phyloP scores from a whole-genome alignment of 1,139 yeast genomes.

The Yamadazyma buinensis region DNA sequence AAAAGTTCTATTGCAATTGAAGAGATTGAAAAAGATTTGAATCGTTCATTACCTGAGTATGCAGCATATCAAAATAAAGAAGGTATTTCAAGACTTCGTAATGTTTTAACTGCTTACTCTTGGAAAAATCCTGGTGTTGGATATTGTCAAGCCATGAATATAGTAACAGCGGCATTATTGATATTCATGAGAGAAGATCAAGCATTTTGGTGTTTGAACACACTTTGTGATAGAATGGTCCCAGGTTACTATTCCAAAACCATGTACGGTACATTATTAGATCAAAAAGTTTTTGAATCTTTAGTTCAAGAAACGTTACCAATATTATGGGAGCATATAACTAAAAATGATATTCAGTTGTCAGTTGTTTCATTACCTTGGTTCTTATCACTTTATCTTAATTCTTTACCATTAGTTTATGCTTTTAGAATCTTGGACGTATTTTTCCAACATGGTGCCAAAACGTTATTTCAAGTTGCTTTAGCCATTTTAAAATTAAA shows the following conservation, averaged over 20 bases:
- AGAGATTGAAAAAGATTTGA: conserved; percentile 94
- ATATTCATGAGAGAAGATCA: conserved; percentile 97
- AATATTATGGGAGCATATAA: conserved; percentile 77
- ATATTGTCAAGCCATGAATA: conserved; percentile 98
- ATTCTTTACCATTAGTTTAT: conserved; percentile 90
- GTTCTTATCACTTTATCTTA: conserved; percentile 87
- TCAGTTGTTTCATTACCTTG: conserved; percentile 94
- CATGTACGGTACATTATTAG: conserved; percentile 94
- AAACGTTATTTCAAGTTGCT: conserved; percentile 88
- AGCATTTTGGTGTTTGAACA: conserved; percentile 88
- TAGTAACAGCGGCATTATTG: conserved; percentile 88
- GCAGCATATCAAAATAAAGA: conserved; percentile 86
- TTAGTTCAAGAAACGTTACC: conserved; percentile 91
- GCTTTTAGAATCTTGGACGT: conserved; percentile 92
- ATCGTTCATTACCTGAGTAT: conserved; percentile 92
- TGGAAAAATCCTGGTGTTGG: conserved; percentile 98
- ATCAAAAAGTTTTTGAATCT: conserved; percentile 90
- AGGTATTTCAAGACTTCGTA: conserved; percentile 78
- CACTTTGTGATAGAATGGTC: conserved; percentile 78
- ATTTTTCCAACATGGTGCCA: conserved; percentile 86
- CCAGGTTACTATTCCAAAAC: conserved; percentile 97
- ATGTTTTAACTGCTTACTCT: conserved; percentile 89
- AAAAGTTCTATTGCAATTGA: conserved; percentile 81
- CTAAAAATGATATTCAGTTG: conserved; percentile 79
- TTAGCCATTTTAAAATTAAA: conserved; percentile 81